Percentiles rank a stretch among this genome's conserved stretches.
These are phyloP conservation scores for Theileria orientalis DNA, from an alignment of 169 alveolate genomes.

Conservation along the genomic window DNA sequence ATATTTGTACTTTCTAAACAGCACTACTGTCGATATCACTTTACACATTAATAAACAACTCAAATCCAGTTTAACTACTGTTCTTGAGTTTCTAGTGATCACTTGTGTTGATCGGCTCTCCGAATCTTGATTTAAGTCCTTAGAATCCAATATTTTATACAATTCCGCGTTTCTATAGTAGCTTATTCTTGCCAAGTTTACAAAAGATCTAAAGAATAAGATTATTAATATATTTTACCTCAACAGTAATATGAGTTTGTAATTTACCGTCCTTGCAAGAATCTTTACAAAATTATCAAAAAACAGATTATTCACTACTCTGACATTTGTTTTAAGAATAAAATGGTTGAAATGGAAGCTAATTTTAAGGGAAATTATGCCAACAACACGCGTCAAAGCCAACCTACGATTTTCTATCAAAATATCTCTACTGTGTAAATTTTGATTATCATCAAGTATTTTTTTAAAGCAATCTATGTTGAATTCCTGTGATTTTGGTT, in stretches of 20 bases:
- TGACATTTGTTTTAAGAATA: background rate
- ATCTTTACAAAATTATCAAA: background rate
- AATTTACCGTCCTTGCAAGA: background rate
- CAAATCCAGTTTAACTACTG: too few relatives aligned
- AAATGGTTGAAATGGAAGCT: conserved; percentile 2
- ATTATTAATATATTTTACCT: background rate
- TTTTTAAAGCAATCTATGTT: conserved; percentile 13
- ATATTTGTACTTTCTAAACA: background rate
- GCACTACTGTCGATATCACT: background rate
- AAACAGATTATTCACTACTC: background rate
- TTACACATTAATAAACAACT: too few relatives aligned
- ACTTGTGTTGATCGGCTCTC: too few relatives aligned
- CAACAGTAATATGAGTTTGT: background rate
- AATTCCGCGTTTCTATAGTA: too few relatives aligned
- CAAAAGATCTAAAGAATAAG: background rate
- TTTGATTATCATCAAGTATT: conserved; percentile 5
- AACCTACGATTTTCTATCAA: conserved; percentile 15
- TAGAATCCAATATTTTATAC: too few relatives aligned
- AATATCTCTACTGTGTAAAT: conserved; percentile 8
- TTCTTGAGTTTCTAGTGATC: too few relatives aligned
- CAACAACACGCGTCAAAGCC: conserved; percentile 12
- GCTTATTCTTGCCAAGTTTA: background rate
- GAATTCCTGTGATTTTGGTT: background rate
- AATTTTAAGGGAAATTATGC: conserved; percentile 1
- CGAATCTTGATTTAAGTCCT: too few relatives aligned